Evolutionary conservation across 306 rosid genomes (phyloP).

Genomic region (Comarum palustre): DNA sequence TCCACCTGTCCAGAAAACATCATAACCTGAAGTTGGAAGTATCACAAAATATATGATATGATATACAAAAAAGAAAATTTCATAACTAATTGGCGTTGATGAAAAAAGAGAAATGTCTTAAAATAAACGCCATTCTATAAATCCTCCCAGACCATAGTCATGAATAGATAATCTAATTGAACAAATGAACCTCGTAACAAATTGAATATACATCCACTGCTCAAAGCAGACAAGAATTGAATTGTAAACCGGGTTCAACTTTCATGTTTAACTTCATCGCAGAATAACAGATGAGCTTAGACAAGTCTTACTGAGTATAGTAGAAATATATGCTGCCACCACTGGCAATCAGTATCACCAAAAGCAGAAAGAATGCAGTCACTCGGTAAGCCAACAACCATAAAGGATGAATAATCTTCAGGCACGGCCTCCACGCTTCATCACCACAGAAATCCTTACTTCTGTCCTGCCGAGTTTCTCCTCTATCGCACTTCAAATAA

Average conservation of each 20-base stretch:
- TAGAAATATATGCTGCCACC: constrained; percentile 45
- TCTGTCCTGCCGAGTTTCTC: constrained; percentile 37
- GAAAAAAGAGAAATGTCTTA: background rate
- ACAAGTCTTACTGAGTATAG: constrained; percentile 73
- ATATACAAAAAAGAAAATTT: background rate
- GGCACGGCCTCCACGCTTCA: constrained; percentile 76
- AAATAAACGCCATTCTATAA: background rate
- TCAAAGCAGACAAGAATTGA: background rate
- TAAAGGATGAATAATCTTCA: constrained; percentile 57
- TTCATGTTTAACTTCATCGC: background rate
- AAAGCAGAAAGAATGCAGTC: constrained; percentile 44
- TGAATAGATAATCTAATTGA: background rate
- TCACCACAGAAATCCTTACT: constrained; percentile 27
- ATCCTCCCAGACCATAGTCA: background rate
- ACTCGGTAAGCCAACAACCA: constrained; percentile 62
- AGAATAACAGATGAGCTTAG: constrained; percentile 9
- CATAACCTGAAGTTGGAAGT: constrained; percentile 7
- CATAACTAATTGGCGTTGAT: background rate
- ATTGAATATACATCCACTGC: background rate
- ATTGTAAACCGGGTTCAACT: background rate
- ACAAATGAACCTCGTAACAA: background rate
- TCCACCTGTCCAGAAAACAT: constrained; percentile 62
- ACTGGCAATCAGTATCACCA: constrained; percentile 40
- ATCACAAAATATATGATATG: background rate
- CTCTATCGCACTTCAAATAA: constrained; percentile 29